Base-by-base conservation (phyloP, 176 grass and related monocot species). In the Themeda triandra region DNA sequence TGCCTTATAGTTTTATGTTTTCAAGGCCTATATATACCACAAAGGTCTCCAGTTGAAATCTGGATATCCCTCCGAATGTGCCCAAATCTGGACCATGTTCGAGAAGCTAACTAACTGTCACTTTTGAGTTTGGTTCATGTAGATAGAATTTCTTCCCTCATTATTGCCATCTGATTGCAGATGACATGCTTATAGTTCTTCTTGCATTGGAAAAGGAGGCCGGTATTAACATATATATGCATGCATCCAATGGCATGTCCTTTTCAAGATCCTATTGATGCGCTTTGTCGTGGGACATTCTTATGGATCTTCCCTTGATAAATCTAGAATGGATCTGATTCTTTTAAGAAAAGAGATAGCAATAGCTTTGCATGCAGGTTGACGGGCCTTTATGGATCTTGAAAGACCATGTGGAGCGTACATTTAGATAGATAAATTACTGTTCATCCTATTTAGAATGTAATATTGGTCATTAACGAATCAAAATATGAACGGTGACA, bases 51-150 rank as follows among this genome's bases (percentile, higher is more conserved):
- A 15, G 35, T 5, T 2, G 35, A 78, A 78, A 71, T 73, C 29
- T 72, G 80, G 80, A 88, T 88, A 83, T 88, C 36, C 74, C 58
- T 71, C 42, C 10, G 73, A 46, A 88, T 88, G 41, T 88, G 80
- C 80, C 31, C 23, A 69, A 46, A 64, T 28, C 31, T 67, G 24
- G 51, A 75, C 4, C 63, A 64, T 83, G 39, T 56, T 78, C 64
- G 10, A 30, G 53, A 66, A 68, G 64, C 72, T 30, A 67, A 33
- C 37, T 5, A 45, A 40, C 75, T 17, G 35, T 69, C 39, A 10
- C 48, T 76, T 83, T 83, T 79, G 39, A 49, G 41, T 35, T 25
- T 86, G 51, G 66, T 63, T 6, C 84, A 63, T 67, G 66, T n/a
- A 67, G 53, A 56, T 11, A 4, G 28, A 84, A 35, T 51, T 51